phyloP scores from a whole-genome alignment of 139 green algal species.

The Deuterostichococcus epilithicus region DNA sequence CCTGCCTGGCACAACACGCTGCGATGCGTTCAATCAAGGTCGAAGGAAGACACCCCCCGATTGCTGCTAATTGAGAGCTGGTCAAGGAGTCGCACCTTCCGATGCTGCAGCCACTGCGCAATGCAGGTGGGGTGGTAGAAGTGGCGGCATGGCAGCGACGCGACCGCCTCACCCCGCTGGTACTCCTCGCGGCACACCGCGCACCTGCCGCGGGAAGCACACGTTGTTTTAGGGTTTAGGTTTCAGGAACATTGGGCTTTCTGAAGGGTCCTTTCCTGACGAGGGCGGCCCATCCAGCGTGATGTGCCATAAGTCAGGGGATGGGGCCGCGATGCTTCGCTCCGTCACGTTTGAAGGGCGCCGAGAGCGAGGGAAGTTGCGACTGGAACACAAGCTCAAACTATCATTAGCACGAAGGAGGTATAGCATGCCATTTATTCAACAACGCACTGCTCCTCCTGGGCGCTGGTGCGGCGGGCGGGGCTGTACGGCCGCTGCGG shows the following conservation, averaged over 20 bases:
- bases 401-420: neutral
- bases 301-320: too few species aligned
- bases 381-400: too few species aligned
- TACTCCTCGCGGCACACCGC: slow-evolving; percentile 42
- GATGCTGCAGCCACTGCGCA: slow-evolving; percentile 39
- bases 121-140: slow-evolving; percentile 41
- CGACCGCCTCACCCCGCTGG: slow-evolving; percentile 30
- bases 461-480: neutral
- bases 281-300: too few species aligned
- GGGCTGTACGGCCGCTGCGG: slow-evolving; percentile 10
- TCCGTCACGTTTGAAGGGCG: too few species aligned
- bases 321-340: too few species aligned
- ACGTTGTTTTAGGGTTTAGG: too few species aligned
- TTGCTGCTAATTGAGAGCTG: too few species aligned
- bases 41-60: too few species aligned
- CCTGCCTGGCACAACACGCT: neutral
- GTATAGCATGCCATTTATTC: too few species aligned
- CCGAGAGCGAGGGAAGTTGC: too few species aligned
- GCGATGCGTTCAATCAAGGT: neutral
- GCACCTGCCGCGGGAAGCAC: slow-evolving; percentile 8
- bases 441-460: neutral
- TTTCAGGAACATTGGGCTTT: too few species aligned
- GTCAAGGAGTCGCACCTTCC: slow-evolving; percentile 25
- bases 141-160: slow-evolving; percentile 39
- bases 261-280: too few species aligned